Conservation (phyloP, 371 early-diverging fungal genomes). For the Capillidium rhysosporum region DNA sequence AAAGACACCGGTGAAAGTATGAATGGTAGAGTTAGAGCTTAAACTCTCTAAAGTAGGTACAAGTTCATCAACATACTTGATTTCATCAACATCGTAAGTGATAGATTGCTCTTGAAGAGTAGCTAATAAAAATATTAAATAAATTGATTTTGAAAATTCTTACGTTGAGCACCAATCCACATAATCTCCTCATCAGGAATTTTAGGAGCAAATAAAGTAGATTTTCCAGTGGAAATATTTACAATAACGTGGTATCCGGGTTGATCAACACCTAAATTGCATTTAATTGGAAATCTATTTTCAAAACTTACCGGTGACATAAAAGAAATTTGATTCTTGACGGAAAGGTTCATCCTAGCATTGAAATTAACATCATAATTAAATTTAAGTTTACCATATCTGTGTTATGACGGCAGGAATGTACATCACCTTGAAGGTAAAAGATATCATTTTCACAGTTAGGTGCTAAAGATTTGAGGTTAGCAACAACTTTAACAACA, state of each 20-base stretch:
- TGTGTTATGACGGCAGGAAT: slow-evolving; percentile 43
- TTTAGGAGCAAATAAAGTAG: slow-evolving; percentile 24
- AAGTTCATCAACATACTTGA: slow-evolving; percentile 15
- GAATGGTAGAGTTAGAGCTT: not conserved
- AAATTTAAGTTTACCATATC: slow-evolving; percentile 23
- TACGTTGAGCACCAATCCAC: slow-evolving; percentile 25
- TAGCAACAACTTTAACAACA: slow-evolving; percentile 31
- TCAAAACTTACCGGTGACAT: slow-evolving; percentile 16
- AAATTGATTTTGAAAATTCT: not conserved
- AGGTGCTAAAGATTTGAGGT: slow-evolving; percentile 18
- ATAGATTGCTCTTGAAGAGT: slow-evolving; percentile 10
- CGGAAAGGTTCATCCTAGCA: slow-evolving; percentile 13
- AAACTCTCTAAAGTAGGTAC: slow-evolving; percentile 10
- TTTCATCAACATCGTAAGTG: slow-evolving; percentile 26
- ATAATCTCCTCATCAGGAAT: slow-evolving; percentile 16
- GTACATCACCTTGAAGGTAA: slow-evolving; percentile 40
- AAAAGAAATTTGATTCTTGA: slow-evolving; percentile 32
- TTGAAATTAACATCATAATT: not conserved
- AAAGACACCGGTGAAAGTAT: not conserved
- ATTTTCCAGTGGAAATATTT: slow-evolving; percentile 12
- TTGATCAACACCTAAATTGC: slow-evolving; percentile 17
- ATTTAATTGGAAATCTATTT: not conserved
- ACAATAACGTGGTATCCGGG: slow-evolving; percentile 27
- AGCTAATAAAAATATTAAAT: not conserved
- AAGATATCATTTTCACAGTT: slow-evolving; percentile 27